Conservation (phyloP, 139 green algal genomes). For the Eudorina sp. region DNA sequence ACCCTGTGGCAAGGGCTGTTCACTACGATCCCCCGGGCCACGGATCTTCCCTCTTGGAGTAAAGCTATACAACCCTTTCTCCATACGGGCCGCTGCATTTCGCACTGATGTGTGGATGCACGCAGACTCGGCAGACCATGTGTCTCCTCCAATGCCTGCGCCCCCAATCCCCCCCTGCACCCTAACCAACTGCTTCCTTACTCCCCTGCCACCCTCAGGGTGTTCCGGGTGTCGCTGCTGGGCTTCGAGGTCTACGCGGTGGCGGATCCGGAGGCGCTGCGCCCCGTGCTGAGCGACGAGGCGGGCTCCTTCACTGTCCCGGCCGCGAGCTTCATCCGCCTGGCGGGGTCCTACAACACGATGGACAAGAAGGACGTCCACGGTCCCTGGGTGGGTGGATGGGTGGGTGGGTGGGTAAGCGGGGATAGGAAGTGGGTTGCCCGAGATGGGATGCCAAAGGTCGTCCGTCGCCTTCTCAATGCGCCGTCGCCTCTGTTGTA, state of each 20-base stretch:
- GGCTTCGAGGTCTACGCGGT: not conserved
- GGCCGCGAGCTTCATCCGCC: not conserved
- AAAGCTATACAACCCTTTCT: too few relatives aligned
- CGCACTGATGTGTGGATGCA: too few relatives aligned
- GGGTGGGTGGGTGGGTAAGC: too few relatives aligned
- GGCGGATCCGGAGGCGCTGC: not conserved
- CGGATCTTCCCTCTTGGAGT: not conserved
- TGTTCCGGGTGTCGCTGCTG: constrained; percentile 10
- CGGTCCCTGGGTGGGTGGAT: not conserved
- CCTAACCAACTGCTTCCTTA: not conserved
- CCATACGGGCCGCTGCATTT: too few relatives aligned
- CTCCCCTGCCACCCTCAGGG: too few relatives aligned
- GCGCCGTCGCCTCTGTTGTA: too few relatives aligned
- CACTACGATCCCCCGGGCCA: not conserved
- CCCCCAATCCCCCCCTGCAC: too few relatives aligned
- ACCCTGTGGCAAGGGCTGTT: not conserved
- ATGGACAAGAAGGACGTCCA: not conserved
- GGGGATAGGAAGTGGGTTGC: too few relatives aligned
- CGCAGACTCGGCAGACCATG: too few relatives aligned
- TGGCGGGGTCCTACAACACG: not conserved
- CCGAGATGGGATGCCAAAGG: too few relatives aligned
- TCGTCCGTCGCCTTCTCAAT: too few relatives aligned
- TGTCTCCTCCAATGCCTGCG: too few relatives aligned
- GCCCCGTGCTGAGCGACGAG: not conserved
- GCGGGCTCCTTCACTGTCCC: not conserved